phyloP scores from a whole-genome alignment of 805 yeast species.

The Candida nitratophila region DNA sequence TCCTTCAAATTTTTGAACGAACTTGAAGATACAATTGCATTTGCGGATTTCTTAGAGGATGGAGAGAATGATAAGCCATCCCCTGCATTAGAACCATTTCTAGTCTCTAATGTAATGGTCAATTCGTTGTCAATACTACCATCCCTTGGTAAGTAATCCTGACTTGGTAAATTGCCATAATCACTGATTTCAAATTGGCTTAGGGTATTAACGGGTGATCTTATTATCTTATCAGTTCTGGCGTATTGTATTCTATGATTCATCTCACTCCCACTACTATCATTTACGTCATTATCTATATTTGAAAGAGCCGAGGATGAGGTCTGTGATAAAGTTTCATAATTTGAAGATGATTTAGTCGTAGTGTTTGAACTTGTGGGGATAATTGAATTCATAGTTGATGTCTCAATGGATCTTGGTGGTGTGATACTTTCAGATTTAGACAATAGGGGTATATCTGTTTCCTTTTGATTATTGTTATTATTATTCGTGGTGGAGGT shows the following conservation, averaged over 20 bases:
- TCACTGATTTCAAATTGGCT: not conserved
- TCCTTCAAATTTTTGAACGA: not conserved
- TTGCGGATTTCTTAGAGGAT: not conserved
- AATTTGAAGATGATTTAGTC: not conserved
- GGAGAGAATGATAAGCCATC: not conserved
- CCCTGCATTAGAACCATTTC: not conserved
- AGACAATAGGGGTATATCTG: not conserved
- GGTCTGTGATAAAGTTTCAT: not conserved
- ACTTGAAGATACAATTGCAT: not conserved
- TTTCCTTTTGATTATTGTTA: not conserved
- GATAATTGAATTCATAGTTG: not conserved
- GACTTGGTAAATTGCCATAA: not conserved
- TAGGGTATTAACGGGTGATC: not conserved
- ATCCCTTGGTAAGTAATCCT: not conserved
- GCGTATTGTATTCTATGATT: not conserved
- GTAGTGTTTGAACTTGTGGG: not conserved
- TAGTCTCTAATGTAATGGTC: not conserved
- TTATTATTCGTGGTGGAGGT: too few species aligned
- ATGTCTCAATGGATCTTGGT: not conserved
- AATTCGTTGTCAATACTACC: not conserved
- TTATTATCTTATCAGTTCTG: not conserved
- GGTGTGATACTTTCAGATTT: not conserved
- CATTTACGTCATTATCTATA: not conserved
- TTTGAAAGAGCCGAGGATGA: not conserved
- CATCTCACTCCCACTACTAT: not conserved